A percentile compares a stretch with the other conserved stretches of the same genome.
phyloP scores from a whole-genome alignment of 2,329 filamentous ascomycete genomes.

The Penicillium digitatum region DNA sequence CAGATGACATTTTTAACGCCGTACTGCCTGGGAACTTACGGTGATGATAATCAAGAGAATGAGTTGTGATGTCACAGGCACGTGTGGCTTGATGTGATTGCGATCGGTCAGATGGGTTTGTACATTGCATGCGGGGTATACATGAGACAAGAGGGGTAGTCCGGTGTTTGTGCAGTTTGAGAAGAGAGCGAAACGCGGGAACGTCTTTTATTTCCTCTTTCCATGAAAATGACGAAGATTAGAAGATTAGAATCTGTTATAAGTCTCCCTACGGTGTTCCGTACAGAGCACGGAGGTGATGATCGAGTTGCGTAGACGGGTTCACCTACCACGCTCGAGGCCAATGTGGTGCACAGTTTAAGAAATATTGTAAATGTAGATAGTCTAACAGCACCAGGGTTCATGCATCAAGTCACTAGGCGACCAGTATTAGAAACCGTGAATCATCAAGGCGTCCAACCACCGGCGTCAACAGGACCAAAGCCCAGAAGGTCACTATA shows the following conservation, averaged over 20 bases:
- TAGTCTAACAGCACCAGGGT: slow-evolving; percentile 14
- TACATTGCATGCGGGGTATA: slow-evolving; percentile 6
- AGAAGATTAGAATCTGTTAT: background rate
- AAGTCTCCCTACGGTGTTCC: background rate
- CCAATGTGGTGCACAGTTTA: background rate
- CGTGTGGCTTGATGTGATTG: slow-evolving; percentile 3
- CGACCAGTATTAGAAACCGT: slow-evolving; percentile 8
- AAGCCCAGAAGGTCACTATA: slow-evolving; percentile 16
- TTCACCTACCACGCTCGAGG: background rate
- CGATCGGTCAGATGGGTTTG: slow-evolving; percentile 1
- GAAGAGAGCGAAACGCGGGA: background rate
- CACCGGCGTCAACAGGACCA: slow-evolving; percentile 7
- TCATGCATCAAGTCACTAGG: slow-evolving; percentile 1
- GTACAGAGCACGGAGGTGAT: background rate
- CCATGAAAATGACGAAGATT: background rate
- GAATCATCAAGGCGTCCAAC: slow-evolving; percentile 18
- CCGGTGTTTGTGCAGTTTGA: background rate
- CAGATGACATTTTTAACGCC: slow-evolving; percentile 6
- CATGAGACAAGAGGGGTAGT: background rate
- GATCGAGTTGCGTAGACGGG: slow-evolving; percentile 7
- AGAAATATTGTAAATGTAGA: slow-evolving; percentile 3
- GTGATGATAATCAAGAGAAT: background rate
- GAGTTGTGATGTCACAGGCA: slow-evolving; percentile 4
- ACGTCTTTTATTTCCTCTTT: background rate
- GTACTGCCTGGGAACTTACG: background rate